These are phyloP conservation scores for Talaromyces sp. DNA, from an alignment of 2,329 filamentous ascomycete species.

Conservation along the genomic window DNA sequence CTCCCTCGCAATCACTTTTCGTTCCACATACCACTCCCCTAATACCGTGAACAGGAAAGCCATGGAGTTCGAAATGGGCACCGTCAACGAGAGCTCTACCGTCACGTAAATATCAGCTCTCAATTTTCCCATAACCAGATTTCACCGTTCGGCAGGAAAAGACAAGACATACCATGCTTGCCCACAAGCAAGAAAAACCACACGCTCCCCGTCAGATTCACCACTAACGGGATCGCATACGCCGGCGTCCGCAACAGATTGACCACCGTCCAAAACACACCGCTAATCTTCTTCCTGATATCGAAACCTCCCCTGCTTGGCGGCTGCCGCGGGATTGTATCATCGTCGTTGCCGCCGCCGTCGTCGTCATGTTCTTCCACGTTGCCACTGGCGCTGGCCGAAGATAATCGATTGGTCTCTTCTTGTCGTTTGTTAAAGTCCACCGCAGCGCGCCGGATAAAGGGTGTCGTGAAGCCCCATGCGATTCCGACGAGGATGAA, in stretches of 20 bases:
- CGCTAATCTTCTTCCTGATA: slow-evolving; percentile 60
- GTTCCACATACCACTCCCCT: slow-evolving; percentile 91
- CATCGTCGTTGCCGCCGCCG: slow-evolving; percentile 21
- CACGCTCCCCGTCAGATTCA: slow-evolving; percentile 88
- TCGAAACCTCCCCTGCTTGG: slow-evolving; percentile 25
- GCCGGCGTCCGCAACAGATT: slow-evolving; percentile 76
- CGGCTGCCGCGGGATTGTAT: slow-evolving; percentile 8
- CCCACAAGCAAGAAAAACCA: slow-evolving; percentile 97
- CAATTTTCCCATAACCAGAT: too few species aligned
- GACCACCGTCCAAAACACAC: slow-evolving; percentile 67
- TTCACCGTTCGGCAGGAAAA: background rate
- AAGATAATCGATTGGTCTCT: slow-evolving; percentile 36
- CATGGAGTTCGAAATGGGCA: slow-evolving; percentile 89
- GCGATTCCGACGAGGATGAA: slow-evolving; percentile 88
- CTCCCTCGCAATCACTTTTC: slow-evolving; percentile 82
- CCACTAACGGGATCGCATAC: slow-evolving; percentile 77
- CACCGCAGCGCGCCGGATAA: slow-evolving; percentile 82
- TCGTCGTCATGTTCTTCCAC: slow-evolving; percentile 19
- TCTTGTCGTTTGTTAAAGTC: slow-evolving; percentile 61
- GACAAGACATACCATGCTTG: slow-evolving; percentile 66
- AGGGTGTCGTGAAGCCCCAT: slow-evolving; percentile 89
- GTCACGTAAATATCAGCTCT: background rate
- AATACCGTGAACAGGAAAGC: slow-evolving; percentile 95
- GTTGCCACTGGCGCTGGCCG: slow-evolving; percentile 44
- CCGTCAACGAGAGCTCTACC: slow-evolving; percentile 82